phyloP scores from a whole-genome alignment of 202 grass and related monocot species.

The Zizania palustris region DNA sequence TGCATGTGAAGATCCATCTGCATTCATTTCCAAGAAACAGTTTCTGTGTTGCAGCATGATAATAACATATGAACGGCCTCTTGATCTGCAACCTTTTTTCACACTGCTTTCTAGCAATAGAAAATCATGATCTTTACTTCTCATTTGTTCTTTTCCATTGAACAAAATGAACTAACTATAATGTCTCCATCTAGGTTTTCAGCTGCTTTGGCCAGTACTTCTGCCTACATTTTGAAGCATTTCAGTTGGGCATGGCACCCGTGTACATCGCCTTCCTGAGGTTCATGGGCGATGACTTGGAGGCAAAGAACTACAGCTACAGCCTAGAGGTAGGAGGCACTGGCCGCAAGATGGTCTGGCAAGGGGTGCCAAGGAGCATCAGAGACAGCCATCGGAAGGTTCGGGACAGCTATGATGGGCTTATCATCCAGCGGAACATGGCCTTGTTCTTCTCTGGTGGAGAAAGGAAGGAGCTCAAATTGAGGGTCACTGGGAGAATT shows the following conservation, averaged over 20 bases:
- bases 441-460: slow-evolving; percentile 92
- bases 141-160: slow-evolving; percentile 2
- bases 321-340: slow-evolving; percentile 91
- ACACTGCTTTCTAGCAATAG: neutral
- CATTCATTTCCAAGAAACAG: slow-evolving; percentile 20
- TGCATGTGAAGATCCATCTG: slow-evolving; percentile 25
- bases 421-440: slow-evolving; percentile 95
- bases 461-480: slow-evolving; percentile 88
- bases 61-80: slow-evolving; percentile 23
- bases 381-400: slow-evolving; percentile 89
- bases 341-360: slow-evolving; percentile 90
- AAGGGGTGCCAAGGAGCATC: slow-evolving; percentile 87
- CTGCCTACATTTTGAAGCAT: slow-evolving; percentile 96
- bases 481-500: slow-evolving; percentile 91
- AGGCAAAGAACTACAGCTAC: slow-evolving; percentile 93
- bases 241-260: slow-evolving; percentile 76
- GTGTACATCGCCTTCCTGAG: slow-evolving; percentile 94
- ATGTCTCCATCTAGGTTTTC: slow-evolving; percentile 65
- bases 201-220: slow-evolving; percentile 97
- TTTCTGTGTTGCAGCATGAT: neutral
- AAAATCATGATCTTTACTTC: neutral
- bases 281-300: slow-evolving; percentile 90
- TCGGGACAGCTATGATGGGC: slow-evolving; percentile 86
- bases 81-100: neutral
- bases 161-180: neutral